phyloP scores from a whole-genome alignment of 2,329 filamentous ascomycete genomes.

The Arthrobotrys musiformis region DNA sequence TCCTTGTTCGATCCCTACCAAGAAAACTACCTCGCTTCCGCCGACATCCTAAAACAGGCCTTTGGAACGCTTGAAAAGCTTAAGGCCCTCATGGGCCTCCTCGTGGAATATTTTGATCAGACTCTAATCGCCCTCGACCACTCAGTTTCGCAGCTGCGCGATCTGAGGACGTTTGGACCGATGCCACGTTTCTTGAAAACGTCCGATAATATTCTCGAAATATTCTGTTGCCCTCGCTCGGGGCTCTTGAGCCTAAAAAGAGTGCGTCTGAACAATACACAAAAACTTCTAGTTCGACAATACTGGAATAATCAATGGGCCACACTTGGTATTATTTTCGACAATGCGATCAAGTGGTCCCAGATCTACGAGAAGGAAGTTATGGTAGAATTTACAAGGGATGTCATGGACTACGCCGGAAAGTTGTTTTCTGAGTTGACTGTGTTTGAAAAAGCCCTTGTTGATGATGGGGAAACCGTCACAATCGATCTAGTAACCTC shows the following conservation, averaged over 20 bases:
- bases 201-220: conserved; percentile 71
- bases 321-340: conserved; percentile 81
- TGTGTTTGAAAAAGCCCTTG: conserved; percentile 78
- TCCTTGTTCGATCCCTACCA: conserved; percentile 83
- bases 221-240: conserved; percentile 72
- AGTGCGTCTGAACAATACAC: conserved; percentile 69
- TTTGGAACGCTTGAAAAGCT: conserved; percentile 70
- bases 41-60: conserved; percentile 79
- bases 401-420: conserved; percentile 94
- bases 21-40: conserved; percentile 79
- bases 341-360: conserved; percentile 86
- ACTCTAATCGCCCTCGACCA: conserved; percentile 69
- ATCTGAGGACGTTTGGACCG: conserved; percentile 70
- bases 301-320: conserved; percentile 91
- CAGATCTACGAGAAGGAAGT: conserved; percentile 76
- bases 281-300: conserved; percentile 74
- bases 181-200: conserved; percentile 72
- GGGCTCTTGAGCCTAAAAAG: conserved; percentile 69
- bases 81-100: conserved; percentile 73
- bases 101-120: conserved; percentile 69
- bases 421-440: conserved; percentile 84
- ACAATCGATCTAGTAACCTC: conserved; percentile 59
- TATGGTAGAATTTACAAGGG: conserved; percentile 93
- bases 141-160: conserved; percentile 69
- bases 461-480: conserved; percentile 59